Percentiles rank a stretch among this genome's conserved stretches.
phyloP scores from a whole-genome alignment of 441 rosid species.

The Aquilaria agallochum region DNA sequence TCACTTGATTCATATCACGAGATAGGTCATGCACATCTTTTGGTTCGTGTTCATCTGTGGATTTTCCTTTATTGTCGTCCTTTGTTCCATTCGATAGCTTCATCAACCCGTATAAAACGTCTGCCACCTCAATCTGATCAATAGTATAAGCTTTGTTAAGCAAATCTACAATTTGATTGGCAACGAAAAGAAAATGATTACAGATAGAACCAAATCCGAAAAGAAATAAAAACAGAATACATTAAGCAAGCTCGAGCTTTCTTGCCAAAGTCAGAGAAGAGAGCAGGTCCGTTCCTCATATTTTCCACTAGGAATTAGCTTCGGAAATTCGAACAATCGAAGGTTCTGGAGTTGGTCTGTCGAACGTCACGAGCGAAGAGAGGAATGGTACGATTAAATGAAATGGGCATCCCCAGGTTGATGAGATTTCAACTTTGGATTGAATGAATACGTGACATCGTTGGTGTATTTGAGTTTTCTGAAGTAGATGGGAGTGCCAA shows the following conservation, averaged over 20 bases:
- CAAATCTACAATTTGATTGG: slow-evolving; percentile 24
- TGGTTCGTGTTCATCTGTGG: slow-evolving; percentile 19
- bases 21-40: slow-evolving; percentile 24
- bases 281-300: slow-evolving; percentile 42
- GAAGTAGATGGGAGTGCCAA: too few species aligned
- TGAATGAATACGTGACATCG: too few species aligned
- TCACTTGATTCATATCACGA: slow-evolving; percentile 18
- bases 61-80: slow-evolving; percentile 21
- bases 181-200: neutral
- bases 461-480: too few species aligned
- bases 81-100: slow-evolving; percentile 37
- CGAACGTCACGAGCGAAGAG: too few species aligned
- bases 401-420: too few species aligned
- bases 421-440: too few species aligned
- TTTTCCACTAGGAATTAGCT: neutral
- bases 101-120: slow-evolving; percentile 54
- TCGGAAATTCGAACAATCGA: too few species aligned
- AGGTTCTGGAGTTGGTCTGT: too few species aligned
- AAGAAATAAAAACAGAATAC: neutral
- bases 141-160: slow-evolving; percentile 34
- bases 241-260: slow-evolving; percentile 31
- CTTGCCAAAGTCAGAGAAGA: slow-evolving; percentile 46
- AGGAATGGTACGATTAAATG: neutral
- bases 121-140: slow-evolving; percentile 59
- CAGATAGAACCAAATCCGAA: neutral